A percentile compares a stretch with the other conserved stretches of the same genome.
These are phyloP conservation scores for Spathaspora sp. DNA, from an alignment of 805 yeast genomes.

Conservation along the genomic window DNA sequence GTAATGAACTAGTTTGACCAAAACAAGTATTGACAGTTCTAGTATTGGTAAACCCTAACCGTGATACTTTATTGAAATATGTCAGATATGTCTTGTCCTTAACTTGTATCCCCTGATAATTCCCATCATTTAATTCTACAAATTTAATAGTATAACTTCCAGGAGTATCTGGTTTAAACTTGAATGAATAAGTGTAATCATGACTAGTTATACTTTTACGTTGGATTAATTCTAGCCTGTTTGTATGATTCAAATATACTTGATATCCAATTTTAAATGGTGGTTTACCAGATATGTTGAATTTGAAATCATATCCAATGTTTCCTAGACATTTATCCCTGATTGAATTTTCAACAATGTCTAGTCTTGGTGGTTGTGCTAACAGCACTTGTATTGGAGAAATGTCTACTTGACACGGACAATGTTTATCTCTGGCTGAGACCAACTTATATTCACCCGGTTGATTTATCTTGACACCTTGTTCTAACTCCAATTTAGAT, in stretches of 20 bases:
- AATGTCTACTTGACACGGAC: slow-evolving; percentile 57
- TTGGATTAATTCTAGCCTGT: slow-evolving; percentile 29
- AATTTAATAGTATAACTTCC: slow-evolving; percentile 81
- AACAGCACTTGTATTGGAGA: slow-evolving; percentile 36
- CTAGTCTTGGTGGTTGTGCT: slow-evolving; percentile 39
- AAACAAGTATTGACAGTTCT: slow-evolving; percentile 25
- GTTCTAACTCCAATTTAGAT: slow-evolving; percentile 19
- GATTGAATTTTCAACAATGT: slow-evolving; percentile 53
- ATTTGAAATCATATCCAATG: slow-evolving; percentile 68
- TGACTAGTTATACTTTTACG: slow-evolving; percentile 26
- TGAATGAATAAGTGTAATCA: slow-evolving; percentile 31
- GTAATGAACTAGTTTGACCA: slow-evolving; percentile 33
- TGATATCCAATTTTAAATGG: slow-evolving; percentile 71
- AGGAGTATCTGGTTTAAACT: slow-evolving; percentile 73
- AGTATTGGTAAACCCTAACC: slow-evolving; percentile 22
- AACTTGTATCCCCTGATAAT: slow-evolving; percentile 47
- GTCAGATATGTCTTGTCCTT: slow-evolving; percentile 51
- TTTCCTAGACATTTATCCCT: slow-evolving; percentile 90
- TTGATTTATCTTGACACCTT: slow-evolving; percentile 36
- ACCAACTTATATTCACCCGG: slow-evolving; percentile 68
- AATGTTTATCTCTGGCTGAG: slow-evolving; percentile 53
- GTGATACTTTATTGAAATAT: slow-evolving; percentile 67
- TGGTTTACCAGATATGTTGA: slow-evolving; percentile 74
- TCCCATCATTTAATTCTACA: slow-evolving; percentile 53
- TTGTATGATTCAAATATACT: slow-evolving; percentile 46